Conservation (phyloP, 2,329 filamentous ascomycete genomes). For the Lachnellula subtilissima region DNA sequence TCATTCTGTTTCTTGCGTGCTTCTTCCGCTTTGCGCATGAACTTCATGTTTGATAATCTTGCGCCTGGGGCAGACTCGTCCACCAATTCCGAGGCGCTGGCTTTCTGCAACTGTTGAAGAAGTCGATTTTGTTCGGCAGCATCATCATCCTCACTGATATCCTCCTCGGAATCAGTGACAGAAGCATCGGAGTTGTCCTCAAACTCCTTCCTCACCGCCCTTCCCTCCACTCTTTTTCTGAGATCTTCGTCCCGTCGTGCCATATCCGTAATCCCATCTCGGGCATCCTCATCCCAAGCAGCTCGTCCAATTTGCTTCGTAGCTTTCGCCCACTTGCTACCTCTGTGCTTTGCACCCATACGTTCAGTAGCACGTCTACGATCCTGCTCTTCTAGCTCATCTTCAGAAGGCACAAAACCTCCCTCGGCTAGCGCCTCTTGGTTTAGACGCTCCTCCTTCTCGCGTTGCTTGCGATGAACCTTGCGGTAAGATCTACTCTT, state of each 20-base stretch:
- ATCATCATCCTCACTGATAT: constrained; percentile 45
- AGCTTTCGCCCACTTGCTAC: constrained; percentile 69
- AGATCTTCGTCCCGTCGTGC: constrained; percentile 63
- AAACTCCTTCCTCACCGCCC: constrained; percentile 43
- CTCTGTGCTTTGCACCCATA: constrained; percentile 65
- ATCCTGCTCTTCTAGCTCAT: constrained; percentile 60
- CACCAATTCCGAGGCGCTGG: constrained; percentile 41
- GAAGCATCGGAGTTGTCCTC: constrained; percentile 46
- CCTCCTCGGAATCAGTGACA: constrained; percentile 54
- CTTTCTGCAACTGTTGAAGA: constrained; percentile 43
- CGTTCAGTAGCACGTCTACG: constrained; percentile 61
- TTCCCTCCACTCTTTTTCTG: constrained; percentile 60
- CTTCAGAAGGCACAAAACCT: constrained; percentile 56
- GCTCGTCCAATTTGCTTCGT: constrained; percentile 60
- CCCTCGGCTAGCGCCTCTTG: constrained; percentile 53
- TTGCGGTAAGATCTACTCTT: constrained; percentile 95
- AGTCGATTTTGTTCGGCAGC: constrained; percentile 44
- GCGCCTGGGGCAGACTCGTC: constrained; percentile 51
- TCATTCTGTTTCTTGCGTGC: constrained; percentile 75
- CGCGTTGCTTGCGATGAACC: constrained; percentile 77
- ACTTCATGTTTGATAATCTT: constrained; percentile 78
- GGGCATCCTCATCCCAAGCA: constrained; percentile 67
- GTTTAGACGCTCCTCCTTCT: constrained; percentile 53
- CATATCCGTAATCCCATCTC: constrained; percentile 59
- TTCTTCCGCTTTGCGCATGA: constrained; percentile 88